Conservation (phyloP, 2,329 filamentous ascomycete genomes). For the Talaromyces sp. region DNA sequence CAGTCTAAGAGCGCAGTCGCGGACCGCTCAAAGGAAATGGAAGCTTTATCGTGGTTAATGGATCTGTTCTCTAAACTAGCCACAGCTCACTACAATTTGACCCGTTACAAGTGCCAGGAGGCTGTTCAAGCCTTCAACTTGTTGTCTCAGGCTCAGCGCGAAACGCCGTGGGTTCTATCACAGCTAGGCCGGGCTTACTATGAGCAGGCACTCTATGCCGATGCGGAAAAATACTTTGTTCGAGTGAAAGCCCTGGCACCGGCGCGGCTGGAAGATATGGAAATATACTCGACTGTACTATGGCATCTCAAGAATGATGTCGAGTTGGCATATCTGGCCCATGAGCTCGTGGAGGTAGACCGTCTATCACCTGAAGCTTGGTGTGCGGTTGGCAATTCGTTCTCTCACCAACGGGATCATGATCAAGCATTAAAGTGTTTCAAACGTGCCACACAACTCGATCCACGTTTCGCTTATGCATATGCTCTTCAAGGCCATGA, state of each 20-base stretch:
- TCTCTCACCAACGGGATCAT: conserved; percentile 86
- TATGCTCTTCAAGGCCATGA: conserved; percentile 96
- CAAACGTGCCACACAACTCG: conserved; percentile 85
- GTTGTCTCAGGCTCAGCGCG: conserved; percentile 70
- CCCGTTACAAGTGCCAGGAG: conserved; percentile 73
- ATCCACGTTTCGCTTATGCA: conserved; percentile 88
- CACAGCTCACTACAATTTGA: conserved; percentile 71
- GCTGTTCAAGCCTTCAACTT: conserved; percentile 70
- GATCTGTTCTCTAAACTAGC: conserved; percentile 80
- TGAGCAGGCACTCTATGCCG: conserved; percentile 79
- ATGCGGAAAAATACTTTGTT: conserved; percentile 82
- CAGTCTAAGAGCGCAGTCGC: conserved; percentile 31
- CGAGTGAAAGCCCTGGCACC: conserved; percentile 76
- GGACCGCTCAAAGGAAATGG: conserved; percentile 65
- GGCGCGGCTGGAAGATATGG: conserved; percentile 87
- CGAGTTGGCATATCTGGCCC: conserved; percentile 85
- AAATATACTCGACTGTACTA: conserved; percentile 97
- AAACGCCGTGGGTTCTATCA: conserved; percentile 89
- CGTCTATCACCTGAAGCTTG: conserved; percentile 91
- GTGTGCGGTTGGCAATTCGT: conserved; percentile 93
- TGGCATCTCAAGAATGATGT: conserved; percentile 95
- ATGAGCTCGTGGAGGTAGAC: conserved; percentile 81
- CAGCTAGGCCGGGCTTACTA: conserved; percentile 89
- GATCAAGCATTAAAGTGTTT: conserved; percentile 94
- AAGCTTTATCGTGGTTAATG: conserved; percentile 71